phyloP scores from a whole-genome alignment of 2,329 filamentous ascomycete genomes.

The Neofusicoccum parvum region DNA sequence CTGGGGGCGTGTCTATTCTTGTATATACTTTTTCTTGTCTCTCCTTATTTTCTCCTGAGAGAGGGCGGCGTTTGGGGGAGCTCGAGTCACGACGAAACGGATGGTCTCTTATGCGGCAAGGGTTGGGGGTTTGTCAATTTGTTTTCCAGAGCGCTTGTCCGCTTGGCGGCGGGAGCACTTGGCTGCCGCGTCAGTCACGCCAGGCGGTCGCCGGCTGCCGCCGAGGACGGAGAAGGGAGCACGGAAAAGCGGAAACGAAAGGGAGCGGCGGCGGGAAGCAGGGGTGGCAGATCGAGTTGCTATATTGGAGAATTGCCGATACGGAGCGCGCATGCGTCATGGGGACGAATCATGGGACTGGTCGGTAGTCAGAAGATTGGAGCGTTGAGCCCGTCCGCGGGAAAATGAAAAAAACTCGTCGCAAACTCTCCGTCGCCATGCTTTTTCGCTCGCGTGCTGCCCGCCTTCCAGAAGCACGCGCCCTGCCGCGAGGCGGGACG shows the following conservation, averaged over 20 bases:
- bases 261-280: neutral
- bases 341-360: neutral
- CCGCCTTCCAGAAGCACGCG: too few relatives aligned
- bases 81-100: neutral
- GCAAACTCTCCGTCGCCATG: too few relatives aligned
- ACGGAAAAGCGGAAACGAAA: neutral
- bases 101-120: neutral
- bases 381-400: too few relatives aligned
- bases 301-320: neutral
- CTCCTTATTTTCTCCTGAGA: neutral
- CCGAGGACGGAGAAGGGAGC: too few relatives aligned
- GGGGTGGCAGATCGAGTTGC: constrained; percentile 9
- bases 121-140: neutral
- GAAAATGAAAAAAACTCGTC: too few relatives aligned
- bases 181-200: too few relatives aligned
- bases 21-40: neutral
- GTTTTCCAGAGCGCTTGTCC: neutral
- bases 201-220: too few relatives aligned
- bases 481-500: too few relatives aligned
- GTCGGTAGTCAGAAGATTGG: too few relatives aligned
- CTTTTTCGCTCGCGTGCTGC: too few relatives aligned
- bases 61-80: neutral
- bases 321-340: neutral
- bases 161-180: neutral
- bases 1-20: neutral